Percentiles rank a stretch among this genome's conserved stretches.
Evolutionary conservation across 1,139 yeast genomes (phyloP).

Genomic region (Candida smagusa): DNA sequence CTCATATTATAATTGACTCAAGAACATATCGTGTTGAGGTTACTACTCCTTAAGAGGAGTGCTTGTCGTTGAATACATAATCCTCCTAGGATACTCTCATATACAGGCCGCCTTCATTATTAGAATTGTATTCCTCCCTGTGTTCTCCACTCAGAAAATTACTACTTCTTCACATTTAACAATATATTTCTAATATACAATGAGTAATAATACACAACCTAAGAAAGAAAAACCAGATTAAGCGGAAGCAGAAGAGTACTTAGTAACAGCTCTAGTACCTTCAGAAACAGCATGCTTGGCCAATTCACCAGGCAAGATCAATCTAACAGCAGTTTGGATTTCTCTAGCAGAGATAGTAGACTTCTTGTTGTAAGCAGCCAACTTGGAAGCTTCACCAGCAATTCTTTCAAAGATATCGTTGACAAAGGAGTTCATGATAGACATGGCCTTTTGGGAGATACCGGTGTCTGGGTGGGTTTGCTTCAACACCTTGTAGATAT

Average conservation of each 20-base stretch:
- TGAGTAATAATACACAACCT: conserved; percentile 12
- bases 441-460: conserved; percentile 99
- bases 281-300: conserved; percentile 99
- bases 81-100: no score
- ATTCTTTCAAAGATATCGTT: conserved; percentile 94
- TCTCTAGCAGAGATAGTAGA: conserved; percentile 99
- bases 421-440: conserved; percentile 97
- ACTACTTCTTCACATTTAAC: no score
- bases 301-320: conserved; percentile 98
- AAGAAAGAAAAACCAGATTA: conserved; percentile 7
- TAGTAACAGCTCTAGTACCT: conserved; percentile 99
- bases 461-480: conserved; percentile 99
- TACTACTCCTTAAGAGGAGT: no score
- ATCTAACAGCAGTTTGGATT: conserved; percentile 98
- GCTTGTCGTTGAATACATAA: no score
- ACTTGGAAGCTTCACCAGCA: conserved; percentile 97
- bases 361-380: conserved; percentile 99
- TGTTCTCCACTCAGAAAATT: no score
- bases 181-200: conserved; percentile 12
- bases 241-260: conserved; percentile 83
- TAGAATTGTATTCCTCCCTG: no score
- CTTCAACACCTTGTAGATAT: conserved; percentile 96
- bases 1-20: no score
- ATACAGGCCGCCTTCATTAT: no score
- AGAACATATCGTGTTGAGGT: no score